Percentiles rank a stretch among this genome's conserved stretches.
Evolutionary conservation across 108 stramenopile genomes (phyloP).

Genomic region (Skeletonema marinoi): DNA sequence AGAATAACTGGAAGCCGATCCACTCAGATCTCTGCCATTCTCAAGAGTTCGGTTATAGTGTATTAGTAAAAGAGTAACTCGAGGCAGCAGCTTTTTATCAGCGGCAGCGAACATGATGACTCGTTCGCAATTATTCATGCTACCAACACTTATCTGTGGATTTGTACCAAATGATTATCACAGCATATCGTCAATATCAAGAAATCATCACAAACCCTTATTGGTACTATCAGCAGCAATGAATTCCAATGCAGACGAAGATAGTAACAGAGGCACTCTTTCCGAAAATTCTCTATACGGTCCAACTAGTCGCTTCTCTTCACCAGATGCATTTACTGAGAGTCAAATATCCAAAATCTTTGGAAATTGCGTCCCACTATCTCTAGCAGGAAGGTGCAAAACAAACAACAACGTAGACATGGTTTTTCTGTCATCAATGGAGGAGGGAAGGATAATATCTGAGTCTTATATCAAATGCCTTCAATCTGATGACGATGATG

Average conservation of each 20-base stretch:
- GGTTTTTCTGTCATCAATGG: conserved; percentile 5
- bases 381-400: conserved; percentile 4
- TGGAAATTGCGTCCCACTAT: conserved; percentile 5
- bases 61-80: too few relatives aligned
- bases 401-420: background rate
- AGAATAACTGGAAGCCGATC: too few relatives aligned
- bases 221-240: background rate
- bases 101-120: too few relatives aligned
- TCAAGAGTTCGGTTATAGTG: too few relatives aligned
- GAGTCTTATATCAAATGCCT: conserved; percentile 1
- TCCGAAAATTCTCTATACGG: background rate
- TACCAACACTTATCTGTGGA: background rate
- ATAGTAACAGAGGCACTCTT: background rate
- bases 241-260: background rate
- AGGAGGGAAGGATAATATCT: background rate
- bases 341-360: conserved; percentile 17
- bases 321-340: conserved; percentile 4
- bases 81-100: too few relatives aligned
- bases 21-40: too few relatives aligned
- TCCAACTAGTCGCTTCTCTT: background rate
- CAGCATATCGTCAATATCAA: background rate
- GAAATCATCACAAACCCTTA: background rate
- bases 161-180: background rate
- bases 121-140: background rate
- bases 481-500: background rate